phyloP scores from a whole-genome alignment of 305 asterid genomes.

The Ajuga reptans region DNA sequence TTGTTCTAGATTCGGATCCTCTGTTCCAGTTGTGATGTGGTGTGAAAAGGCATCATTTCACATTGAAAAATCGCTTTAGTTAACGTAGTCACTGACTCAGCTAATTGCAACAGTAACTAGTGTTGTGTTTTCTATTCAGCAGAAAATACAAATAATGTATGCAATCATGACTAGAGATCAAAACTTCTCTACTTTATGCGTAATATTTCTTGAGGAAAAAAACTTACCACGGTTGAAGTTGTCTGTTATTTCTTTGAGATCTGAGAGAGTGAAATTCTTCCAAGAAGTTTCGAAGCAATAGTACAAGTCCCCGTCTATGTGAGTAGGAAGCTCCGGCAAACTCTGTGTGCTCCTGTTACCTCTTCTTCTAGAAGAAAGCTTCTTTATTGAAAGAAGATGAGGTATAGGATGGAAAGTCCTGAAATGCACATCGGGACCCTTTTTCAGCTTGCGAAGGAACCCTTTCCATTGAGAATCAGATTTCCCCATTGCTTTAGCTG shows the following conservation, averaged over 20 bases:
- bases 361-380: slow-evolving; percentile 56
- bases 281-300: slow-evolving; percentile 72
- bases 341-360: slow-evolving; percentile 40
- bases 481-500: slow-evolving; percentile 20
- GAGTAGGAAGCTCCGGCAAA: slow-evolving; percentile 53
- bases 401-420: slow-evolving; percentile 76
- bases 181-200: background rate
- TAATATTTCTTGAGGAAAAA: background rate
- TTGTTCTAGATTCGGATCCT: background rate
- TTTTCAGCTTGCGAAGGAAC: slow-evolving; percentile 55
- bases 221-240: slow-evolving; percentile 42
- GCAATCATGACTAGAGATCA: background rate
- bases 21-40: background rate
- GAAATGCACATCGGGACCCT: slow-evolving; percentile 46
- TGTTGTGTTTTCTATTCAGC: background rate
- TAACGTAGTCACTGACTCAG: no score
- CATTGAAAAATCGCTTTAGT: background rate
- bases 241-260: slow-evolving; percentile 59
- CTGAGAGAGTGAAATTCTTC: slow-evolving; percentile 73
- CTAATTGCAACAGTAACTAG: background rate
- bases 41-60: background rate
- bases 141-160: background rate
- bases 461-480: slow-evolving; percentile 69
- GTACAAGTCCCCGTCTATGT: slow-evolving; percentile 47
- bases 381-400: slow-evolving; percentile 68